Conservation (phyloP, 2,329 filamentous ascomycete species). For the Didymella sp. region DNA sequence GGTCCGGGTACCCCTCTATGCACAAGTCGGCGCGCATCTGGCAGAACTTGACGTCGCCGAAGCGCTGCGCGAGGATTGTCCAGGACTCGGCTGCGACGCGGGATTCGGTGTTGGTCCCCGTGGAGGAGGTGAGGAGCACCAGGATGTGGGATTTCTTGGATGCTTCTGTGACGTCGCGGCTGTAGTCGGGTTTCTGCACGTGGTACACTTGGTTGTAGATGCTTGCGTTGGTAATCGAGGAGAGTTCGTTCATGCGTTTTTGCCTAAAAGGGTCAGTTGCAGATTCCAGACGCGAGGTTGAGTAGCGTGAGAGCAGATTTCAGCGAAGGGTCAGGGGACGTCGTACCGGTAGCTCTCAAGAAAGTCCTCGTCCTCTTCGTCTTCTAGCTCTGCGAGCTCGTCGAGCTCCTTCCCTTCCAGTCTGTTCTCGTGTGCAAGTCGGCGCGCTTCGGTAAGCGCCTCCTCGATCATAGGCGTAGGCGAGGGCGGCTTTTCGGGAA, state of each 20-base stretch:
- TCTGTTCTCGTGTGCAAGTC: slow-evolving; percentile 87
- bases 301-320: too few species aligned
- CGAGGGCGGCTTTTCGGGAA: slow-evolving; percentile 96
- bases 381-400: slow-evolving; percentile 91
- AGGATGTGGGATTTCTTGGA: slow-evolving; percentile 72
- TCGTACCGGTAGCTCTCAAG: slow-evolving; percentile 77
- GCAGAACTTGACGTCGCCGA: slow-evolving; percentile 96
- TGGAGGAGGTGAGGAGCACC: slow-evolving; percentile 80
- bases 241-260: slow-evolving; percentile 85
- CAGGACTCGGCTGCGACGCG: slow-evolving; percentile 83
- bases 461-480: slow-evolving; percentile 97
- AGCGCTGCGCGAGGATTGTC: slow-evolving; percentile 82
- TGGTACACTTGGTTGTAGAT: slow-evolving; percentile 92
- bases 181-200: slow-evolving; percentile 92
- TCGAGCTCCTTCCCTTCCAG: slow-evolving; percentile 94
- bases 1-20: slow-evolving; percentile 94
- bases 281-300: too few species aligned
- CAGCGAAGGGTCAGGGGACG: too few species aligned
- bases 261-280: too few species aligned
- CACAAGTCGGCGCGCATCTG: slow-evolving; percentile 92
- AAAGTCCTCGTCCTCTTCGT: slow-evolving; percentile 93
- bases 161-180: slow-evolving; percentile 87
- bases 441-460: slow-evolving; percentile 82
- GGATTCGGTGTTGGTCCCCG: slow-evolving; percentile 84
- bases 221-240: slow-evolving; percentile 74